A percentile compares a stretch with the other conserved stretches of the same genome.
Conservation (phyloP, 202 grass and related monocot species). For the Dendrocalamus latiflorus region DNA sequence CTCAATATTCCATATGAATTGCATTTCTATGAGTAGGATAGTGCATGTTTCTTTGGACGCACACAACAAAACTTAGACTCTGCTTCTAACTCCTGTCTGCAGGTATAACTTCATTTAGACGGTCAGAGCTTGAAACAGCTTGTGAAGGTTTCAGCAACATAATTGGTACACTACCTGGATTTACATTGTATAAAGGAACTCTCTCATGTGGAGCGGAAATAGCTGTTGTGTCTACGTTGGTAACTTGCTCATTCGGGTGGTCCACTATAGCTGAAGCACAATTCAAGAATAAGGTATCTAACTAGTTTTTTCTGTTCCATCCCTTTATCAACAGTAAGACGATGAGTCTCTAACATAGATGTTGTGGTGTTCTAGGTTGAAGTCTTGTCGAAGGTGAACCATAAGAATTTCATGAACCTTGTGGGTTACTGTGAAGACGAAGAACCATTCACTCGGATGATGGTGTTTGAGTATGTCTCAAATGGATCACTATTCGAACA, state of each 20-base stretch:
- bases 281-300: slow-evolving; percentile 71
- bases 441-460: slow-evolving; percentile 72
- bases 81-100: not conserved
- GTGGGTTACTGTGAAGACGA: slow-evolving; percentile 88
- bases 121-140: too few species aligned
- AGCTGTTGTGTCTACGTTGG: slow-evolving; percentile 57
- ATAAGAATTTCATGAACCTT: slow-evolving; percentile 92
- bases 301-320: not conserved
- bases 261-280: slow-evolving; percentile 47
- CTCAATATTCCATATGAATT: slow-evolving; percentile 1
- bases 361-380: slow-evolving; percentile 41
- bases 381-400: slow-evolving; percentile 53
- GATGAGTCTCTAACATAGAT: slow-evolving; percentile 12
- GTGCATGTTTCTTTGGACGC: not conserved
- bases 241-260: slow-evolving; percentile 43
- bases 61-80: not conserved
- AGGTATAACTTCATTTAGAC: slow-evolving; percentile 60
- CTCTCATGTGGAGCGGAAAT: slow-evolving; percentile 83
- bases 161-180: slow-evolving; percentile 52
- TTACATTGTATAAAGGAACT: slow-evolving; percentile 76
- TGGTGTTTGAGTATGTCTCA: slow-evolving; percentile 90
- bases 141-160: slow-evolving; percentile 93
- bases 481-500: slow-evolving; percentile 87
- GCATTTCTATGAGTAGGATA: not conserved
- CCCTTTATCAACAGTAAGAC: not conserved